A percentile compares a stretch with the other conserved stretches of the same genome.
These are phyloP conservation scores for Yarrowia galli DNA, from an alignment of 1,139 yeast genomes.

Conservation along the genomic window DNA sequence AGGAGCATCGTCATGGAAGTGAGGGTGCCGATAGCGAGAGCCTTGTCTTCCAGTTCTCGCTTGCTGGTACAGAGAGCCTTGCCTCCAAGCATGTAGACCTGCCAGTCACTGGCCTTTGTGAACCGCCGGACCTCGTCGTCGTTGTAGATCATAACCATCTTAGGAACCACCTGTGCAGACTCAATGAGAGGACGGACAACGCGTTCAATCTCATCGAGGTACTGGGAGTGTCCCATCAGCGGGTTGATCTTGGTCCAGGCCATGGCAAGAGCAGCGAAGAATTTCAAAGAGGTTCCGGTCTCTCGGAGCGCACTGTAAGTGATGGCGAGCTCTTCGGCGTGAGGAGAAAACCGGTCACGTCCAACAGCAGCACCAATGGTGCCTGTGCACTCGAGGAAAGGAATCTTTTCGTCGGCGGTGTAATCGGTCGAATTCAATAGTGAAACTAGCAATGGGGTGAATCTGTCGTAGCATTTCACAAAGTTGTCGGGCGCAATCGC, in stretches of 20 bases:
- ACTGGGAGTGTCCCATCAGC: conserved; percentile 33
- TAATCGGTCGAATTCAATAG: conserved; percentile 24
- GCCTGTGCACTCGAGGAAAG: conserved; percentile 32
- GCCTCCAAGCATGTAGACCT: conserved; percentile 29
- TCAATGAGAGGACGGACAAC: conserved; percentile 31
- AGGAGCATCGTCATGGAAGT: conserved; percentile 30
- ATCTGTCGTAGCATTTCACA: conserved; percentile 32
- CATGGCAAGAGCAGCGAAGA: conserved; percentile 20
- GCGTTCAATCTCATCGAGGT: conserved; percentile 32
- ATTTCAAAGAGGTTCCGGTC: conserved; percentile 20
- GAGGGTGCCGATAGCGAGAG: conserved; percentile 18
- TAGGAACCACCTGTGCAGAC: conserved; percentile 26
- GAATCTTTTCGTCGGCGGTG: conserved; percentile 27
- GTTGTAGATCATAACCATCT: conserved; percentile 31
- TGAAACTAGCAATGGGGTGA: conserved; percentile 22
- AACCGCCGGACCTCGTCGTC: conserved; percentile 31
- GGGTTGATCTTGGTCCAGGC: conserved; percentile 34
- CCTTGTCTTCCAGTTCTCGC: conserved; percentile 27
- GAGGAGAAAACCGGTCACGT: conserved; percentile 21
- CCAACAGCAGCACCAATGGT: conserved; percentile 32
- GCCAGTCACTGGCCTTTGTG: conserved; percentile 32
- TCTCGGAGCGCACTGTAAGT: conserved; percentile 31
- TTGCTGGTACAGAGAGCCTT: conserved; percentile 28
- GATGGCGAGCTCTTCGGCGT: conserved; percentile 31
- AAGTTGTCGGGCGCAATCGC: conserved; percentile 25